Evolutionary conservation across 306 rosid species (phyloP).

Genomic region (Cucumis sativus): DNA sequence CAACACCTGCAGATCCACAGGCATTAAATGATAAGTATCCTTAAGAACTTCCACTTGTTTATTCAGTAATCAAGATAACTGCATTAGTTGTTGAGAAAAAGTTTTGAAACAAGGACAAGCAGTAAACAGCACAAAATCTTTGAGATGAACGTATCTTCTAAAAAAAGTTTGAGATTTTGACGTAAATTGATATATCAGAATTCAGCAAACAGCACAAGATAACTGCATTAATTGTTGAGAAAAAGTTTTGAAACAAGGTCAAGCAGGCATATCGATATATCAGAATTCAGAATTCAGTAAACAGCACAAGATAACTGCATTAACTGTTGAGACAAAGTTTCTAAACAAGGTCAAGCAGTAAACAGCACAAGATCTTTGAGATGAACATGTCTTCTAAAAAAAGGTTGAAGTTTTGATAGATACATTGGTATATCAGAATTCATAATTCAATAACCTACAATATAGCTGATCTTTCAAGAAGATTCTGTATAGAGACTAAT

Average conservation of each 20-base stretch:
- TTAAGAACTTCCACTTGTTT: neutral
- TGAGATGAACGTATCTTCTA: neutral
- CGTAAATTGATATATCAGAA: neutral
- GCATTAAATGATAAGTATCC: constrained; percentile 16
- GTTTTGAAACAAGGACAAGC: neutral
- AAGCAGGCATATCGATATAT: neutral
- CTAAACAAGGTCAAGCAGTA: neutral
- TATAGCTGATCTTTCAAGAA: neutral
- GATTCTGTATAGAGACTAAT: no score
- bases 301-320: neutral
- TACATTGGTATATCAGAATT: neutral
- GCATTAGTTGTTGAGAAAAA: neutral
- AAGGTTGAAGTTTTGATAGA: neutral
- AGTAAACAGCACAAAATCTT: neutral
- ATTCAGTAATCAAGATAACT: neutral
- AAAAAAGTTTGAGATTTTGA: neutral
- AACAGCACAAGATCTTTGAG: neutral
- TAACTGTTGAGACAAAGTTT: neutral
- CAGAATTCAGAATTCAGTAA: neutral
- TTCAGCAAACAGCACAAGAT: neutral
- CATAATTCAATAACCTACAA: neutral
- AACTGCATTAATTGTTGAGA: neutral
- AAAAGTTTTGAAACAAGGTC: neutral
- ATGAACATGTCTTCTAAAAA: neutral
- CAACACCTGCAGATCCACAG: constrained; percentile 67